A percentile compares a stretch with the other conserved stretches of the same genome.
phyloP scores from a whole-genome alignment of 768 basidiomycete genomes.

The Russula earlei region DNA sequence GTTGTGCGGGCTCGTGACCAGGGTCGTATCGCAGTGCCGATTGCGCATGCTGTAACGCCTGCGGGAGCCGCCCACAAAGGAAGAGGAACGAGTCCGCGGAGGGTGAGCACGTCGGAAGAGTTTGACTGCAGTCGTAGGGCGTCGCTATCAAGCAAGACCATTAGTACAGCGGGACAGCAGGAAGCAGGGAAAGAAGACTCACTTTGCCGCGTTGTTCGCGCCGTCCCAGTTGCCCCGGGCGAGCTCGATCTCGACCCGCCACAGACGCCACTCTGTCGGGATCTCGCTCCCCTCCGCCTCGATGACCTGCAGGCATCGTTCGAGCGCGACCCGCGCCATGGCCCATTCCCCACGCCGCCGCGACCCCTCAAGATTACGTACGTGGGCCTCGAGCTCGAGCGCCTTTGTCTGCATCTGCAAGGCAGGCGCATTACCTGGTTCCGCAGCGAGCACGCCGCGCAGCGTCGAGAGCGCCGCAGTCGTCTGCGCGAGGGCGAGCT shows the following conservation, averaged over 20 bases:
- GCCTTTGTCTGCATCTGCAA: conserved; percentile 51
- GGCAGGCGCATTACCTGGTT: conserved; percentile 1
- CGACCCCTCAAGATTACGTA: conserved; percentile 54
- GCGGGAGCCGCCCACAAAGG: conserved; percentile 57
- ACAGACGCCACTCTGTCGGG: conserved; percentile 72
- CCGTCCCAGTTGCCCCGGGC: conserved; percentile 61
- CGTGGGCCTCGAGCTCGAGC: conserved; percentile 50
- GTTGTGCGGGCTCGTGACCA: conserved; percentile 58
- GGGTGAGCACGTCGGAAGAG: conserved; percentile 68
- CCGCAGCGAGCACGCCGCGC: conserved; percentile 37
- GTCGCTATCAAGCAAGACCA: conserved; percentile 37
- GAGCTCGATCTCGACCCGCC: conserved; percentile 72
- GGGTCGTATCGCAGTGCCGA: conserved; percentile 74
- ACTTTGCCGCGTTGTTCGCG: conserved; percentile 72
- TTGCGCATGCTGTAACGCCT: conserved; percentile 60
- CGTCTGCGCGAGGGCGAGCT: conserved; percentile 66
- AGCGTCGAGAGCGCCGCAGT: conserved; percentile 59
- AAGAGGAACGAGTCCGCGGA: conserved; percentile 78
- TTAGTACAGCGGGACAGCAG: neutral
- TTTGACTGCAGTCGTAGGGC: conserved; percentile 61
- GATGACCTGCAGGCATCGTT: conserved; percentile 63
- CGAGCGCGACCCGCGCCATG: conserved; percentile 68
- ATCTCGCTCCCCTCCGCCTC: conserved; percentile 69
- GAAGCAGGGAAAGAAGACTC: conserved; percentile 23
- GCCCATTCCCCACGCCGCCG: conserved; percentile 59